Conservation (phyloP, 2,329 filamentous ascomycete species). For the Dactylellina drechsleri region DNA sequence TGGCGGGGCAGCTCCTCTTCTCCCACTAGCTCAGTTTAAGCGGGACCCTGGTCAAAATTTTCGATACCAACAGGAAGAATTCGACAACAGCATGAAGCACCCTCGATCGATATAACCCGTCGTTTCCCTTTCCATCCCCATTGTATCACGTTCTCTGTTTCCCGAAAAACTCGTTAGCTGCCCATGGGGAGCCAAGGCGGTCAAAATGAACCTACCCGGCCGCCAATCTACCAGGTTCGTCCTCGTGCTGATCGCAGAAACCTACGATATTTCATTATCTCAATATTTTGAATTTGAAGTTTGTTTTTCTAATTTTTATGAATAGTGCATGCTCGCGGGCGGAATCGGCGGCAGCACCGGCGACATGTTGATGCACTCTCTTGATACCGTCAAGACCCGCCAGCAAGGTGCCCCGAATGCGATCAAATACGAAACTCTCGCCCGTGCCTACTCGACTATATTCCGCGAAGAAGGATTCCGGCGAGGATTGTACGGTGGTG, state of each 20-base stretch:
- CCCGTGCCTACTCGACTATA: conserved; percentile 90
- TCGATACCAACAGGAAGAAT: conserved; percentile 26
- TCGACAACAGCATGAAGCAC: conserved; percentile 44
- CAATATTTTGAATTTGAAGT: no score
- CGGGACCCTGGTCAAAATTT: conserved; percentile 19
- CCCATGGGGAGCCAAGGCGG: conserved; percentile 47
- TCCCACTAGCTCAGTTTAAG: conserved; percentile 2
- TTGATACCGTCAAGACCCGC: conserved; percentile 97
- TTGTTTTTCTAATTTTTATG: no score
- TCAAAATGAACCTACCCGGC: conserved; percentile 41
- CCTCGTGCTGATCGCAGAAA: neutral
- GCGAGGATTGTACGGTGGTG: conserved; percentile 90
- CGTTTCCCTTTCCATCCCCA: conserved; percentile 7
- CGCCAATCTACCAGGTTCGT: conserved; percentile 53
- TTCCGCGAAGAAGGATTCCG: conserved; percentile 88
- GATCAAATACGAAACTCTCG: conserved; percentile 89
- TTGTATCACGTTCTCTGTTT: neutral
- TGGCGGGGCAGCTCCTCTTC: conserved; percentile 26
- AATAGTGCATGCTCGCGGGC: conserved; percentile 91
- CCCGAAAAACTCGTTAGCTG: conserved; percentile 22
- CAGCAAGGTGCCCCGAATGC: conserved; percentile 96
- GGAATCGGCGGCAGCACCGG: conserved; percentile 91
- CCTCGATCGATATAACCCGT: conserved; percentile 38
- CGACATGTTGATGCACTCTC: conserved; percentile 97
- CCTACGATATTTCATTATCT: no score